Percentiles rank a stretch among this genome's conserved stretches.
Conservation (phyloP, 768 basidiomycete species). For the Russula sp. region DNA sequence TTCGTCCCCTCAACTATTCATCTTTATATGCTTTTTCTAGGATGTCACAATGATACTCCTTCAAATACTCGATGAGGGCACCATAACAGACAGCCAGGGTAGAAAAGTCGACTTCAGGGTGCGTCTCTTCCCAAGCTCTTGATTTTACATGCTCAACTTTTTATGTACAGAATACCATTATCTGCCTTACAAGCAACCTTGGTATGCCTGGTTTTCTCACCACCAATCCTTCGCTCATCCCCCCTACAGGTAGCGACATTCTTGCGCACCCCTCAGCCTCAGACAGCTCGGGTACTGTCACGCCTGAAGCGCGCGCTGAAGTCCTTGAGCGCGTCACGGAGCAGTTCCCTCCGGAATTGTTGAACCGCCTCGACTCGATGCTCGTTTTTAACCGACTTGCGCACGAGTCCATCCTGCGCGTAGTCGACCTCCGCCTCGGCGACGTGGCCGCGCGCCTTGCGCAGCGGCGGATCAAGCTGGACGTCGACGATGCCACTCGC, state of each 20-base stretch:
- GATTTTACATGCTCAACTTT: background rate
- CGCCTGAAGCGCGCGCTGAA: constrained; percentile 50
- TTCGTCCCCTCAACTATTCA: background rate
- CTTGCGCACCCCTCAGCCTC: constrained; percentile 63
- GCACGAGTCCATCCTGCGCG: constrained; percentile 61
- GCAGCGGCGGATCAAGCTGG: constrained; percentile 59
- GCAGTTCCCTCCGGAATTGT: constrained; percentile 85
- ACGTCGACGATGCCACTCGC: constrained; percentile 56
- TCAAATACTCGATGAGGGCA: constrained; percentile 88
- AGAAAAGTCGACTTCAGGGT: constrained; percentile 89
- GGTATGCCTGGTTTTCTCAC: constrained; percentile 33
- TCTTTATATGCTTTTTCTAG: constrained; percentile 27
- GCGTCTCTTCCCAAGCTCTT: background rate
- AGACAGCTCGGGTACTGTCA: constrained; percentile 58
- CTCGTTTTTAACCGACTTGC: constrained; percentile 90
- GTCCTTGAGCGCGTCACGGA: constrained; percentile 71
- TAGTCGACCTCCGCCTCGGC: constrained; percentile 68
- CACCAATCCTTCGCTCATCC: background rate
- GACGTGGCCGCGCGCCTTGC: constrained; percentile 67
- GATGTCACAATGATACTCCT: constrained; percentile 88
- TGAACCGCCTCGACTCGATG: constrained; percentile 85
- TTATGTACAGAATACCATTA: constrained; percentile 68
- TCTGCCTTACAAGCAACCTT: constrained; percentile 85
- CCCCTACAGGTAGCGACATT: constrained; percentile 47
- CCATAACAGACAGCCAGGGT: constrained; percentile 85